Percentiles rank a stretch among this genome's conserved stretches.
These are phyloP conservation scores for Phytophthora rubi DNA, from an alignment of 352 stramenopile species.

Conservation along the genomic window DNA sequence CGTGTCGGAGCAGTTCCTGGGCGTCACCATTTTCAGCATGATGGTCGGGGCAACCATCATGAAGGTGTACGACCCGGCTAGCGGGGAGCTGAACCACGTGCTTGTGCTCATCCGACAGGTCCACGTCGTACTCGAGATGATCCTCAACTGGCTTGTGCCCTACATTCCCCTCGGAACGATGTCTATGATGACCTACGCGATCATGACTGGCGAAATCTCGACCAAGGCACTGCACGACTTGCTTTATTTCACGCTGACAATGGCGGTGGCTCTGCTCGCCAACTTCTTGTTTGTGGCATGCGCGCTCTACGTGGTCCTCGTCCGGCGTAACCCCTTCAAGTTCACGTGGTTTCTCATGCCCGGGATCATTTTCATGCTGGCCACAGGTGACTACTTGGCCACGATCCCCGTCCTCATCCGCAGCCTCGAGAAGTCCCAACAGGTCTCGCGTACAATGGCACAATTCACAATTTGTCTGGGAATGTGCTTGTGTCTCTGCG, in stretches of 20 bases:
- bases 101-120: conserved; percentile 67
- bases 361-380: conserved; percentile 61
- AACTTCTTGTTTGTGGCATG: conserved; percentile 68
- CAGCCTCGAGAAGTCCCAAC: conserved; percentile 62
- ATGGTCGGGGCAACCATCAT: conserved; percentile 59
- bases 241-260: conserved; percentile 50
- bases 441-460: conserved; percentile 67
- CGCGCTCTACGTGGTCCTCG: conserved; percentile 58
- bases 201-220: conserved; percentile 56
- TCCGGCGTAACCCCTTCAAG: conserved; percentile 68
- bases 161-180: conserved; percentile 59
- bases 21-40: conserved; percentile 64
- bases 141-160: conserved; percentile 72
- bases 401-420: conserved; percentile 70
- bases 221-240: conserved; percentile 37
- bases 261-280: conserved; percentile 45
- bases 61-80: conserved; percentile 49
- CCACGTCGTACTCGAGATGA: conserved; percentile 64
- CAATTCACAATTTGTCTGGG: conserved; percentile 67
- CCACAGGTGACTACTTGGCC: conserved; percentile 51
- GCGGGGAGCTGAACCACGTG: conserved; percentile 53
- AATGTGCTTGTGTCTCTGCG: conserved; percentile 56
- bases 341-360: conserved; percentile 66
- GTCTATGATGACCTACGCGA: conserved; percentile 58
- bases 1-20: conserved; percentile 48